These are phyloP conservation scores for Fistulinella prunicolor DNA, from an alignment of 768 basidiomycete species.

Conservation along the genomic window DNA sequence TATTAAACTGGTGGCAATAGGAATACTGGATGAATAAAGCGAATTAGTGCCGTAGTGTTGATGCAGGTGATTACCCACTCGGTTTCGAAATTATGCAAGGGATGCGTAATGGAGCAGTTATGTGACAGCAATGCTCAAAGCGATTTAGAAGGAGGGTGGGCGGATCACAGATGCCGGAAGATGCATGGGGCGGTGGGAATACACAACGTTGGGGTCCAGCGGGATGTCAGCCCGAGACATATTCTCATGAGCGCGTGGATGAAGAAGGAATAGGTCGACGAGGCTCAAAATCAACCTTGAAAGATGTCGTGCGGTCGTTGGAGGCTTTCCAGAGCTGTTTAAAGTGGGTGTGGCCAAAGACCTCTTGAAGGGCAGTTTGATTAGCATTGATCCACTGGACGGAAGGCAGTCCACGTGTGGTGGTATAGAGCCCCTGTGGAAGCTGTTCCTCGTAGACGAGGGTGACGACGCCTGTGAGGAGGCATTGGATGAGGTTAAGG, in stretches of 20 bases:
- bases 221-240: conserved; percentile 18
- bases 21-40: conserved; percentile 30
- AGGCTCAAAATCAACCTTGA: conserved; percentile 66
- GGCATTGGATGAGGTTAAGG: conserved; percentile 65
- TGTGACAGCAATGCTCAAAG: conserved; percentile 38
- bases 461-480: conserved; percentile 68
- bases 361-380: conserved; percentile 61
- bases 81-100: conserved; percentile 31
- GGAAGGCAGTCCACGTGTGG: conserved; percentile 74
- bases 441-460: conserved; percentile 73
- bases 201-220: conserved; percentile 11
- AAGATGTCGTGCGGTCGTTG: conserved; percentile 65
- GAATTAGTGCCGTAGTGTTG: conserved; percentile 33
- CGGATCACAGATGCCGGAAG: conserved; percentile 29
- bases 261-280: conserved; percentile 24
- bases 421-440: conserved; percentile 67
- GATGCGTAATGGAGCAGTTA: conserved; percentile 37
- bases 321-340: conserved; percentile 70
- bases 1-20: conserved; percentile 30
- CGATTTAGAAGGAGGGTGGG: conserved; percentile 18
- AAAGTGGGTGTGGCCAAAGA: conserved; percentile 74
- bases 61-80: conserved; percentile 27
- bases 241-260: conserved; percentile 9
- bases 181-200: conserved; percentile 15
- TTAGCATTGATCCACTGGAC: conserved; percentile 75